These are phyloP conservation scores for Pseudocercospora cruenta DNA, from an alignment of 2,329 filamentous ascomycete species.

Conservation along the genomic window DNA sequence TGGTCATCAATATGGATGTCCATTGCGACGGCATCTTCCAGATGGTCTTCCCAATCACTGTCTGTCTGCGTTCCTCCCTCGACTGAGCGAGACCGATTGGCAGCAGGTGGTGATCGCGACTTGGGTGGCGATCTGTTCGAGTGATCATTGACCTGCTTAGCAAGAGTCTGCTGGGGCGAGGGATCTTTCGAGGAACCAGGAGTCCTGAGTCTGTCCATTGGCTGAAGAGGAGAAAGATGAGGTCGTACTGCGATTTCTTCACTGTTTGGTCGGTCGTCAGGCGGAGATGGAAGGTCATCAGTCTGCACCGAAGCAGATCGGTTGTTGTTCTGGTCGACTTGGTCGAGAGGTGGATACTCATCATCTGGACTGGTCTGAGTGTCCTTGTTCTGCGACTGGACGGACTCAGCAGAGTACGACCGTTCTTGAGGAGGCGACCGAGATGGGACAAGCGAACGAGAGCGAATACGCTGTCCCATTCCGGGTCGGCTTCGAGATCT, in stretches of 20 bases:
- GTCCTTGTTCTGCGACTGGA: neutral
- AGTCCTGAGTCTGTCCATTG: slow-evolving; percentile 12
- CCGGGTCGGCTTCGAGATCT: slow-evolving; percentile 2
- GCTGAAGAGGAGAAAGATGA: slow-evolving; percentile 18
- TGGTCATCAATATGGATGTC: neutral
- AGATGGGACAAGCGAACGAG: neutral
- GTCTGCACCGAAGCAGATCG: slow-evolving; percentile 2
- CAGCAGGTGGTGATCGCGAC: neutral
- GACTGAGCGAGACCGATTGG: neutral
- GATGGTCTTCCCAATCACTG: slow-evolving; percentile 3
- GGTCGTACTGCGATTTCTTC: neutral
- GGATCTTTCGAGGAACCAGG: neutral
- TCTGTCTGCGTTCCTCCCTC: slow-evolving; percentile 1
- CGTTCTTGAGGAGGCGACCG: neutral
- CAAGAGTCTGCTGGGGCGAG: neutral
- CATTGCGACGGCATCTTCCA: neutral
- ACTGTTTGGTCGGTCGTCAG: neutral
- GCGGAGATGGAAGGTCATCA: slow-evolving; percentile 2
- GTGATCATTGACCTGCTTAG: neutral
- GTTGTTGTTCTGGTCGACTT: neutral
- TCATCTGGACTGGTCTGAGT: neutral
- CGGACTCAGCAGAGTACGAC: neutral
- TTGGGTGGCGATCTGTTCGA: neutral
- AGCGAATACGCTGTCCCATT: neutral
- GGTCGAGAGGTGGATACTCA: neutral